A percentile compares a stretch with the other conserved stretches of the same genome.
phyloP scores from a whole-genome alignment of 306 rosid species.

The Morella rubra region DNA sequence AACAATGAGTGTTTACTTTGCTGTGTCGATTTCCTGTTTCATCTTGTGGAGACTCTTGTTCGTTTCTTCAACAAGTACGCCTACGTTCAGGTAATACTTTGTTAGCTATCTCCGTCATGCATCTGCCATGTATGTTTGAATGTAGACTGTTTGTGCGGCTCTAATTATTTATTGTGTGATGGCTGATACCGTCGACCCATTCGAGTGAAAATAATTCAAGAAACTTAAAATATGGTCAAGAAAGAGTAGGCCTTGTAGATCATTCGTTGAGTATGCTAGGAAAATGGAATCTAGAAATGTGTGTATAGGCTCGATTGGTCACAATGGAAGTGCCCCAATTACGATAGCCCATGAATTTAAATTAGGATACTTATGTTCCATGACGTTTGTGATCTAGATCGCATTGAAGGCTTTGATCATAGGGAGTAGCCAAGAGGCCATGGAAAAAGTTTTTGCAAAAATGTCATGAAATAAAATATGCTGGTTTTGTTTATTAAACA shows the following conservation, averaged over 20 bases:
- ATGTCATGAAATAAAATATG: background rate
- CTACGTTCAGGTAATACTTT: slow-evolving; percentile 75
- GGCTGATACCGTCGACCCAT: background rate
- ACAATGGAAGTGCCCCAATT: background rate
- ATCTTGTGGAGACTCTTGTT: slow-evolving; percentile 96
- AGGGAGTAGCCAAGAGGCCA: background rate
- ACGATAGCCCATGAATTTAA: background rate
- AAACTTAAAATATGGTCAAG: background rate
- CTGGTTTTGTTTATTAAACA: background rate
- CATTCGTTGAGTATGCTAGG: background rate
- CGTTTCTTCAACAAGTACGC: slow-evolving; percentile 98
- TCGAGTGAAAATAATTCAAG: background rate
- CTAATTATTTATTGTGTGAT: background rate
- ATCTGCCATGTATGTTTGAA: background rate
- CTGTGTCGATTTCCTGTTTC: slow-evolving; percentile 94
- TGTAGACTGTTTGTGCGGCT: background rate
- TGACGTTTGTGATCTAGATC: no score
- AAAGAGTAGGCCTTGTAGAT: background rate
- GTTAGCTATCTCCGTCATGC: background rate
- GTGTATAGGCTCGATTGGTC: background rate
- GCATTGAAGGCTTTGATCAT: background rate
- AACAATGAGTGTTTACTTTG: slow-evolving; percentile 91
- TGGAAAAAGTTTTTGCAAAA: background rate
- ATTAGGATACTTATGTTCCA: no score
- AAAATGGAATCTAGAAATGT: background rate